These are phyloP conservation scores for Phlyctochytrium planicorne DNA, from an alignment of 192 early-diverging fungal species.

Conservation along the genomic window DNA sequence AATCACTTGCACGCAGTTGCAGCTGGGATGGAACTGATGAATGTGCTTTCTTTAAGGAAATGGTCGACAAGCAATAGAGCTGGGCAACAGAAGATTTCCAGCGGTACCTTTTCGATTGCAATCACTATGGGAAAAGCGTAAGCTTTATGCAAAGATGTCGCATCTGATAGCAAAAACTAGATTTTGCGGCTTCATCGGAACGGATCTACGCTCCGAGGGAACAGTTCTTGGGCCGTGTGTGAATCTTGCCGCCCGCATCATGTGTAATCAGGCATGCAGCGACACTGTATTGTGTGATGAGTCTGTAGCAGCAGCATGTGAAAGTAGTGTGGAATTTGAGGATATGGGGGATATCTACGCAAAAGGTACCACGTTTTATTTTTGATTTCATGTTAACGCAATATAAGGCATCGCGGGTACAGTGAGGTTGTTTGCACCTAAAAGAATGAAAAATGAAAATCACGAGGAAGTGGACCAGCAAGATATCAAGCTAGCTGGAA, in stretches of 20 bases:
- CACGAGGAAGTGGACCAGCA: too few relatives aligned
- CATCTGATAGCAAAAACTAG: not conserved
- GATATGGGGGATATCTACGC: too few relatives aligned
- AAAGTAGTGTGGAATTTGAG: too few relatives aligned
- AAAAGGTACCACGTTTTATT: too few relatives aligned
- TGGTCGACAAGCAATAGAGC: not conserved
- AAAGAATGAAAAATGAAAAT: too few relatives aligned
- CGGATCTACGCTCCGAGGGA: slow-evolving; percentile 26
- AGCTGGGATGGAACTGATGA: slow-evolving; percentile 18
- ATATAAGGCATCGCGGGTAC: too few relatives aligned
- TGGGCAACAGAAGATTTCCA: not conserved
- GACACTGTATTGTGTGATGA: too few relatives aligned
- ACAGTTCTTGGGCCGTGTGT: slow-evolving; percentile 35
- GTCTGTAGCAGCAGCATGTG: too few relatives aligned
- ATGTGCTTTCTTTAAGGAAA: not conserved
- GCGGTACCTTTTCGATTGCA: not conserved
- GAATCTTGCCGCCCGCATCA: slow-evolving; percentile 36
- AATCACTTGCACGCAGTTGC: slow-evolving; percentile 22
- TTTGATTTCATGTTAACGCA: too few relatives aligned
- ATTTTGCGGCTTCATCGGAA: slow-evolving; percentile 15
- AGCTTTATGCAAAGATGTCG: not conserved
- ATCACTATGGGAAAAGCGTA: not conserved
- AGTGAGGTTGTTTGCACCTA: too few relatives aligned
- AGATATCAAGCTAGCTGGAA: not conserved
- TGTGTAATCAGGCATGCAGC: slow-evolving; percentile 25